Base-by-base conservation (phyloP, 176 grass and related monocot species). In the Oryza glaberrima region DNA sequence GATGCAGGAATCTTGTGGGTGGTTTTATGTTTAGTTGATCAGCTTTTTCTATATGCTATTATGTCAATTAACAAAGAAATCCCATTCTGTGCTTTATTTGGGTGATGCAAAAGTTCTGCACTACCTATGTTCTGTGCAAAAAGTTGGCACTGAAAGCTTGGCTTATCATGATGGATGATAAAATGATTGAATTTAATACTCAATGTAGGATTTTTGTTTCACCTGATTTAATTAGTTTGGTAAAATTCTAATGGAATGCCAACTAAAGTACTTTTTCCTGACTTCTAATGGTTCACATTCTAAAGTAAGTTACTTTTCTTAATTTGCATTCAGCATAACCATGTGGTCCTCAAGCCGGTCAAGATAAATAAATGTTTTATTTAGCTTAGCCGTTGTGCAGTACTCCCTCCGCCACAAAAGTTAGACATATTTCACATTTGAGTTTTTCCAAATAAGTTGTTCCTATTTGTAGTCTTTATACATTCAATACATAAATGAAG, bases 1-100 rank as follows among this genome's bases (percentile, higher is more conserved):
- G 25, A 58, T 82, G n/a, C 52, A 71, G 69, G 30, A 16, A 51
- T 4, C 16, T 17, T 90, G 74, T 77, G 44, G 30, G 9, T 45
- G 77, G 45, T 86, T 77, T 64, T 56, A 60, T 78, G 17, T 60
- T 77, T 8, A 72, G 66, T 45, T 56, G 45, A 76, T 10, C n/a
- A 72, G 13, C 9, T 71, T 10, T 72, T 16, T 15, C 2, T 60
- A 38, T 78, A 72, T 72, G 17, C 43, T 77, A 65, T 58, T 45
- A 11, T 17, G 19, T 23, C 20, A 23, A 8, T 63, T 63, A 23
- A 2, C 22, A 23, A n/a, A 63, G 0, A 63, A 63, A 22, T 20
- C 56, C 56, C 56, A 60, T 60, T 19, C 15, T 70, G 49, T 65
- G 35, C 13, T 9, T 25, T 51, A 23, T 54, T 65, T 52, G 15